Conservation (phyloP, 352 stramenopile species). For the Phytophthora ohioensis region DNA sequence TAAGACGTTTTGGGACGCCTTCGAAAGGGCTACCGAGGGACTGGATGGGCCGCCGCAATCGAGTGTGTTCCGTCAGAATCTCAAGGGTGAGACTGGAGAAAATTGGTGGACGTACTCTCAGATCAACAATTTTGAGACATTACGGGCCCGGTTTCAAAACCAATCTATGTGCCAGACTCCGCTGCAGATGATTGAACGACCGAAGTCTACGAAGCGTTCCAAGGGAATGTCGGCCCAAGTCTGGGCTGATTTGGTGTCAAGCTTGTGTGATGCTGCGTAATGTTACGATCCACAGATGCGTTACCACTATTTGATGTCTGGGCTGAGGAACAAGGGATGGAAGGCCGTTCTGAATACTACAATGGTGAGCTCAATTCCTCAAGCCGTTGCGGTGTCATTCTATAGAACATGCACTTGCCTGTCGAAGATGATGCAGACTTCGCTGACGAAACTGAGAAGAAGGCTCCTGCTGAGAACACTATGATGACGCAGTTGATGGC, state of each 20-base stretch:
- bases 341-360: not conserved
- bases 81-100: not conserved
- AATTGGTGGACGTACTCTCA: not conserved
- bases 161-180: not conserved
- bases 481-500: not conserved
- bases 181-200: no score
- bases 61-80: not conserved
- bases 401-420: not conserved
- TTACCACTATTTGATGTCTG: not conserved
- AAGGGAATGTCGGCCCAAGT: not conserved
- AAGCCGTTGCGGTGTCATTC: not conserved
- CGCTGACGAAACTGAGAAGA: not conserved
- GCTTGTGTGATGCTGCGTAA: not conserved
- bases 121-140: not conserved
- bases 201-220: not conserved
- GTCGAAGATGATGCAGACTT: slow-evolving; percentile 1
- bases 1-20: not conserved
- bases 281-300: not conserved
- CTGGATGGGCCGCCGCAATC: not conserved
- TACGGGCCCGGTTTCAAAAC: not conserved
- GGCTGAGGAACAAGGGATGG: not conserved
- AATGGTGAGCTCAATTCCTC: not conserved
- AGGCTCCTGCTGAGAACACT: not conserved
- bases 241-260: not conserved
- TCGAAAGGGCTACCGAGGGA: not conserved